phyloP scores from a whole-genome alignment of 179 eudicot genomes.

The Gypsophila paniculata region DNA sequence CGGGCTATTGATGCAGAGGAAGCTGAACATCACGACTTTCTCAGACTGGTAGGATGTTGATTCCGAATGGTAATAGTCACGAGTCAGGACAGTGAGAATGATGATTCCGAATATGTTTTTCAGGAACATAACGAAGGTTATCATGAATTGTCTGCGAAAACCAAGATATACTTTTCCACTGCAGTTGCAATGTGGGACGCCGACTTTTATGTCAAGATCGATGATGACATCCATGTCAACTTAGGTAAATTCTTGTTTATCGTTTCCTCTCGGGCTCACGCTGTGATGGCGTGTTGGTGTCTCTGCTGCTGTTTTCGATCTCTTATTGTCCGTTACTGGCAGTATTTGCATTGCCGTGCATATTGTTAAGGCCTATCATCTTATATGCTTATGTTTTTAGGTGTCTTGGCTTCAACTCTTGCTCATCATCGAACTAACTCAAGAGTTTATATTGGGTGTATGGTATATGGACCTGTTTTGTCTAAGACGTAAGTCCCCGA shows the following conservation, averaged over 20 bases:
- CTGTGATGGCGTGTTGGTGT: no score
- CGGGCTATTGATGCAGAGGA: constrained; percentile 85
- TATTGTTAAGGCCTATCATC: background rate
- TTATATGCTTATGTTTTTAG: constrained; percentile 27
- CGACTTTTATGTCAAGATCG: constrained; percentile 83
- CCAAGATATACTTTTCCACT: constrained; percentile 72
- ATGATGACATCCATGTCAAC: constrained; percentile 89
- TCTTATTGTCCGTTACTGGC: no score
- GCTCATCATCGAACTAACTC: constrained; percentile 80
- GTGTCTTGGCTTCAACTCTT: constrained; percentile 61
- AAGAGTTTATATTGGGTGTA: constrained; percentile 79
- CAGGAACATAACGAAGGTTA: constrained; percentile 94
- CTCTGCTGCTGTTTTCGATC: no score
- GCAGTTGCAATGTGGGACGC: constrained; percentile 92
- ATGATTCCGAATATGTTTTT: constrained; percentile 11
- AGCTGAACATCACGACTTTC: constrained; percentile 70
- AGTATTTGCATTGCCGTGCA: no score
- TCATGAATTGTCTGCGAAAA: constrained; percentile 81
- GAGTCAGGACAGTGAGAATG: background rate
- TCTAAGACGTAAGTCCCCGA: constrained; percentile 53
- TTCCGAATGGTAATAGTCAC: background rate
- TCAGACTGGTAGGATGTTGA: constrained; percentile 58
- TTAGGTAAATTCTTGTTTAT: constrained; percentile 42
- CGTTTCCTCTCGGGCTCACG: background rate
- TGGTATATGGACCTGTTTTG: constrained; percentile 89